Evolutionary conservation across 345 rosid genomes (phyloP), one percentile per base, ranked within the genome.

Genomic region (Zanthoxylum bungeanum): DNA sequence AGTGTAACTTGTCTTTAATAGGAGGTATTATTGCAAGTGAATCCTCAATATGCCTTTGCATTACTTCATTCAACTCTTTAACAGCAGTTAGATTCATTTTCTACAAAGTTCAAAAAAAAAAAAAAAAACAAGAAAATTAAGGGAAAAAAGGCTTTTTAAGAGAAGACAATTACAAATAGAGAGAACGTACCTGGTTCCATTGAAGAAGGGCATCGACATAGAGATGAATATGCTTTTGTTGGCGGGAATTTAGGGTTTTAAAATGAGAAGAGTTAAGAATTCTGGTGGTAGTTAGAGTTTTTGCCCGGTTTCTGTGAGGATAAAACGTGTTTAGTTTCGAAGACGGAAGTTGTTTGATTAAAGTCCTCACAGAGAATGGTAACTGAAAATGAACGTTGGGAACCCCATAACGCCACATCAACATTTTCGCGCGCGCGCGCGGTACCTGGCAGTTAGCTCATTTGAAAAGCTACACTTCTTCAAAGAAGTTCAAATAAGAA

Each of bases 61-160:
- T 93, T 34, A 86, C 91, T 76, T 87, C 88, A 21, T 77, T 78
- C 59, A 67, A 90, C 66, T 88, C 88, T 52, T 84, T 88, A 28
- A 88, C 84, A 37, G 97, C 96, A 25, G 98, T 91, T 19, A 93
- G 91, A 64, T 93, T 93, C 96, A 89, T 88, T 73, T 77, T 93
- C 96, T 87, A 80, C 80, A 74, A 75, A 70, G 4, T 11, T 40
- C 12, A 11, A 8, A 3, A 3, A 42, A 42, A 42, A 11, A 42
- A 42, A 11, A 3, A 42, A 42, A 42, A 11, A 42, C 10, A 11
- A 42, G 47, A 14, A 42, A 42, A 11, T 42, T 12, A 42, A 14
- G 14, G 14, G 47, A 42, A 14, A 42, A 42, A 42, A 3, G 47
- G 47, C n/a, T n/a, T n/a, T n/a, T n/a, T n/a, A n/a, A 42, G 47